These are phyloP conservation scores for Prunus kanzakura DNA, from an alignment of 306 rosid species.

Conservation along the genomic window DNA sequence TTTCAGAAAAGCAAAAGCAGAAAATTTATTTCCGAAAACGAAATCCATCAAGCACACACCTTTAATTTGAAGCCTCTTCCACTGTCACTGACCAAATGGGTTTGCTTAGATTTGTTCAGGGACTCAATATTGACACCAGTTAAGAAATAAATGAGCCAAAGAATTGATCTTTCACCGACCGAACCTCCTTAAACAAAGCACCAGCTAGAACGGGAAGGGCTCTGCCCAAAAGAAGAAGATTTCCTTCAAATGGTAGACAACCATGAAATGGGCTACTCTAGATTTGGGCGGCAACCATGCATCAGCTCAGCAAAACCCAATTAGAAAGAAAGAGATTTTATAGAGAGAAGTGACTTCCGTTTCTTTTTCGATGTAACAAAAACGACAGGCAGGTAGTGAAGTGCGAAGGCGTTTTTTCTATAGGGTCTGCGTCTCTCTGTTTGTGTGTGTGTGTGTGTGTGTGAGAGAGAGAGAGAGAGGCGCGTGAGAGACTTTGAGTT, in stretches of 20 bases:
- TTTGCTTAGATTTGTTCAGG: conserved; percentile 31
- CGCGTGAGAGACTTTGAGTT: conserved; percentile 15
- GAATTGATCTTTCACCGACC: conserved; percentile 12
- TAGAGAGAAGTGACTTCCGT: conserved; percentile 19
- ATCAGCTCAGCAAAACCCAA: conserved; percentile 33
- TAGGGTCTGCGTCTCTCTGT: not conserved
- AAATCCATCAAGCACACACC: conserved; percentile 50
- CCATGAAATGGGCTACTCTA: conserved; percentile 38
- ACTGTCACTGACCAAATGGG: conserved; percentile 43
- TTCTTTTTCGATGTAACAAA: conserved; percentile 37
- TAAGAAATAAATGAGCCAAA: conserved; percentile 9
- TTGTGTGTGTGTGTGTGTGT: not conserved
- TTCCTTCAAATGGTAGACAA: conserved; percentile 42
- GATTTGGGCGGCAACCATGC: conserved; percentile 56
- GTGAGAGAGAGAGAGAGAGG: conserved; percentile 6
- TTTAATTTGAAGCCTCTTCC: conserved; percentile 20
- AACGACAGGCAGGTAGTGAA: conserved; percentile 42
- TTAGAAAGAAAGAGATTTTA: conserved; percentile 13
- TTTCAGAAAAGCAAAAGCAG: not conserved
- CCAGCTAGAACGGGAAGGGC: conserved; percentile 25
- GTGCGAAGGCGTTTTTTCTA: conserved; percentile 39
- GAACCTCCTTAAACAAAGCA: conserved; percentile 24
- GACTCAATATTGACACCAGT: conserved; percentile 21
- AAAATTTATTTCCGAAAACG: conserved; percentile 14
- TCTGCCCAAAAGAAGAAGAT: conserved; percentile 3